Conservation (phyloP, 2,329 filamentous ascomycete species). For the Venturia aucupariae region DNA sequence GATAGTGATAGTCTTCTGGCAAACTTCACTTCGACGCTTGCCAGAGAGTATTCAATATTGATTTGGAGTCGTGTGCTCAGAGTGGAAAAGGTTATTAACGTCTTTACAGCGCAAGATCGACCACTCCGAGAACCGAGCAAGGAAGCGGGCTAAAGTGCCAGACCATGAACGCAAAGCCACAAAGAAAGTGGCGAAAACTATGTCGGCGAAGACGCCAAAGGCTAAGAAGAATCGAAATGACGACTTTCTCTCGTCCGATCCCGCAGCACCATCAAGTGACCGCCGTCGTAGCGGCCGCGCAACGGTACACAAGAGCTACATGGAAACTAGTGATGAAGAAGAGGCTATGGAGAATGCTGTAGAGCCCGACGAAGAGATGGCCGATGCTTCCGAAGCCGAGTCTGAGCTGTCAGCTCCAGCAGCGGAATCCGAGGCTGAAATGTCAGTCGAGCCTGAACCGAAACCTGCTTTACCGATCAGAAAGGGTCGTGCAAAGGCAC, state of each 20-base stretch:
- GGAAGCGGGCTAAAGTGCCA: constrained; percentile 25
- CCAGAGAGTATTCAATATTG: not conserved
- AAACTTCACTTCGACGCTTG: too few species aligned
- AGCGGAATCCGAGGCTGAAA: not conserved
- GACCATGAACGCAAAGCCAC: constrained; percentile 27
- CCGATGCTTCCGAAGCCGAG: constrained; percentile 2
- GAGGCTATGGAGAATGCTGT: constrained; percentile 15
- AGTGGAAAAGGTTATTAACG: not conserved
- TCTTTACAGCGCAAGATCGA: constrained; percentile 21
- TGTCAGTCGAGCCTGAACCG: constrained; percentile 1
- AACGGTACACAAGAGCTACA: constrained; percentile 35
- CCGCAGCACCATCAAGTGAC: constrained; percentile 29
- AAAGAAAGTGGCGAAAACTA: constrained; percentile 28
- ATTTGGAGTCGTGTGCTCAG: too few species aligned
- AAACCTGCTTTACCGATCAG: not conserved
- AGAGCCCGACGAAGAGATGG: not conserved
- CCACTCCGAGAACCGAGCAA: constrained; percentile 21
- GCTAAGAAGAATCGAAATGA: constrained; percentile 24
- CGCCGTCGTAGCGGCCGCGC: constrained; percentile 35
- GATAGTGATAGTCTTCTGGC: too few species aligned
- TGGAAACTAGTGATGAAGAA: constrained; percentile 35
- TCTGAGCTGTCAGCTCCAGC: not conserved
- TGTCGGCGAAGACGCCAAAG: constrained; percentile 22
- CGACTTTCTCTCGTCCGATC: constrained; percentile 15
- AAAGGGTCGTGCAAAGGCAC: not conserved